These are phyloP conservation scores for Przewalskia tangutica DNA, from an alignment of 257 asterid species.

Conservation along the genomic window DNA sequence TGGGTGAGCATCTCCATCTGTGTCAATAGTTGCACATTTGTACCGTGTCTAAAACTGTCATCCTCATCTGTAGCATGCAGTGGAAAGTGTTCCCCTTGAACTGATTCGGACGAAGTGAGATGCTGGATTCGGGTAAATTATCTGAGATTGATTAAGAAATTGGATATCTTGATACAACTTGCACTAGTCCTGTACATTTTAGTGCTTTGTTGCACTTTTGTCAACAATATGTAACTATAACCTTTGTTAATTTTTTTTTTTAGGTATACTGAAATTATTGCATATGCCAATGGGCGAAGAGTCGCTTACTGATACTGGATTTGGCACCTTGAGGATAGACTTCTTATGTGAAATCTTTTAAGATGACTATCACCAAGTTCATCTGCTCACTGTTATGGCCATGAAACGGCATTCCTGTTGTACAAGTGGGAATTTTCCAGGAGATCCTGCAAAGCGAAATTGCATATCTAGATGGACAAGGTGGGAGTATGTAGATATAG, in stretches of 20 bases:
- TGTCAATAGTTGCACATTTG: neutral
- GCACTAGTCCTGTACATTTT: neutral
- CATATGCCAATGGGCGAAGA: neutral
- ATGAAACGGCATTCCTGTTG: neutral
- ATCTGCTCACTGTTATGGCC: neutral
- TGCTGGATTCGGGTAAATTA: slow-evolving; percentile 27
- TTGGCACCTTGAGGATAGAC: neutral
- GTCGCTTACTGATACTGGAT: neutral
- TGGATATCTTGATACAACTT: neutral
- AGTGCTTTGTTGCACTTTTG: neutral
- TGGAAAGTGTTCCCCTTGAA: slow-evolving; percentile 70
- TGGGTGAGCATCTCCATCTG: slow-evolving; percentile 44
- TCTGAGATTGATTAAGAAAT: neutral
- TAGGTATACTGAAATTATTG: neutral
- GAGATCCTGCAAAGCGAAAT: neutral
- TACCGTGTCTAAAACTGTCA: neutral
- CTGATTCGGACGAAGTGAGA: slow-evolving; percentile 58
- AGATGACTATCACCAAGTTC: neutral
- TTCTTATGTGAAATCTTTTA: neutral
- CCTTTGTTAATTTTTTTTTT: neutral
- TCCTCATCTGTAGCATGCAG: slow-evolving; percentile 39
- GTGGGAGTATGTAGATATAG: neutral
- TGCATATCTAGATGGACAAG: neutral
- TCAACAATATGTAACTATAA: neutral
- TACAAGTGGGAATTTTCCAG: neutral